phyloP scores from a whole-genome alignment of 352 stramenopile genomes.

The Hyaloperonospora arabidopsidis region DNA sequence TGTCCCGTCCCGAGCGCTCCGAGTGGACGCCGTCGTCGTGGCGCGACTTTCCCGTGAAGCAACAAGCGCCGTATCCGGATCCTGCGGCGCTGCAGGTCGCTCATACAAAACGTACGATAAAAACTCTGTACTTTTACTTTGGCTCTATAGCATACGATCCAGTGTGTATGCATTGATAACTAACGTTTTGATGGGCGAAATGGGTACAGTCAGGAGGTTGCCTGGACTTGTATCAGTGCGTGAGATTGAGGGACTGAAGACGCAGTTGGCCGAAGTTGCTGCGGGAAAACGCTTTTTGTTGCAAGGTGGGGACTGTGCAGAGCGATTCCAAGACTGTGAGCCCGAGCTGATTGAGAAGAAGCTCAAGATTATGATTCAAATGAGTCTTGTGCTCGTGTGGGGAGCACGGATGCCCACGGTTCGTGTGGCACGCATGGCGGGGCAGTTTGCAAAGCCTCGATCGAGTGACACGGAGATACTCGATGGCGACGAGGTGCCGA shows the following conservation, averaged over 20 bases:
- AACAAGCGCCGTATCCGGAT: conserved; percentile 75
- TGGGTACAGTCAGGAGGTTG: conserved; percentile 60
- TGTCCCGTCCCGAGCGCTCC: too few species aligned
- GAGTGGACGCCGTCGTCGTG: conserved; percentile 69
- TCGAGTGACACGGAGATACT: conserved; percentile 91
- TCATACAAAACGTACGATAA: conserved; percentile 54
- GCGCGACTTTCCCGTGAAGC: conserved; percentile 69
- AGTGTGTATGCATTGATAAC: too few species aligned
- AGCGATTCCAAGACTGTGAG: conserved; percentile 92
- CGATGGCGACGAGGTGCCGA: conserved; percentile 91
- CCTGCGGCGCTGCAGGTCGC: conserved; percentile 56
- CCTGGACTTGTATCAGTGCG: conserved; percentile 93
- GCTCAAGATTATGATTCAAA: conserved; percentile 94
- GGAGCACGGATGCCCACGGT: conserved; percentile 94
- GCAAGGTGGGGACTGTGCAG: conserved; percentile 97
- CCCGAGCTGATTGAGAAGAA: conserved; percentile 86
- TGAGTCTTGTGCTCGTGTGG: conserved; percentile 96
- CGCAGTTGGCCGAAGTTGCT: conserved; percentile 89
- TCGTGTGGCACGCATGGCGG: conserved; percentile 94
- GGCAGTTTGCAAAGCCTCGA: conserved; percentile 97
- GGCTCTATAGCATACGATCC: too few species aligned
- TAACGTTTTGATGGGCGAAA: conserved; percentile 20
- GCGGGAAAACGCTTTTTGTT: conserved; percentile 96
- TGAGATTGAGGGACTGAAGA: conserved; percentile 89
- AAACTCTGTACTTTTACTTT: conserved; percentile 3